Conservation (phyloP, 352 stramenopile species). For the Globisporangium orthogonon region DNA sequence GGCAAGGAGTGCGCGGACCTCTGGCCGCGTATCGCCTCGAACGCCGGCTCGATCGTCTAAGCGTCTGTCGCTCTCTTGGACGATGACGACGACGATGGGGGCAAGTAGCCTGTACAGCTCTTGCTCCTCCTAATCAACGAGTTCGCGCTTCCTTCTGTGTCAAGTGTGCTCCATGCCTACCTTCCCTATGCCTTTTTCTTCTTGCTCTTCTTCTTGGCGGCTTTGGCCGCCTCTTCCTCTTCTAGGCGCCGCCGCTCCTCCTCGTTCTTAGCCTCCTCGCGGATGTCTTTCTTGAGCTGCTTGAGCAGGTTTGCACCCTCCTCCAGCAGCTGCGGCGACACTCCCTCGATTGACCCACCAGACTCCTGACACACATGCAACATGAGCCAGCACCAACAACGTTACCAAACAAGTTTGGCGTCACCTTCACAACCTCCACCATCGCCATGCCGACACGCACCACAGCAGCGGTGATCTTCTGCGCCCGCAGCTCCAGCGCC, state of each 20-base stretch:
- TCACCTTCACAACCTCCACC: not conserved
- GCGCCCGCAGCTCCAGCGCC: conserved; percentile 54
- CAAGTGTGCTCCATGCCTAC: not conserved
- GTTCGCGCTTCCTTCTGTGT: conserved; percentile 23
- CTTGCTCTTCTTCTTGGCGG: conserved; percentile 73
- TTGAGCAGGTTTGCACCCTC: conserved; percentile 51
- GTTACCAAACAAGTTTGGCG: not conserved
- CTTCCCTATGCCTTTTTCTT: conserved; percentile 57
- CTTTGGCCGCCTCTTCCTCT: conserved; percentile 67
- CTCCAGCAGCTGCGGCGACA: conserved; percentile 52
- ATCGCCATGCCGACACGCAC: conserved; percentile 10
- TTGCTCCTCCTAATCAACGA: conserved; percentile 14
- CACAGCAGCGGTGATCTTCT: conserved; percentile 44
- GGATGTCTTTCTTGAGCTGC: conserved; percentile 79
- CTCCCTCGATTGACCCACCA: conserved; percentile 32
- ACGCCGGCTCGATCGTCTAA: conserved; percentile 99
- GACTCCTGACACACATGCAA: conserved; percentile 22
- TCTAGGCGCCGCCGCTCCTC: conserved; percentile 66
- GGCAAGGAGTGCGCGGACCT: conserved; percentile 99
- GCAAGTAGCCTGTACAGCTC: not conserved
- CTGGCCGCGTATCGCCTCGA: conserved; percentile 99
- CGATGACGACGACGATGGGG: not conserved
- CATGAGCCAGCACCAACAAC: not conserved
- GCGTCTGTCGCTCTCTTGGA: not conserved
- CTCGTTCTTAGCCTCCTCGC: conserved; percentile 69